Evolutionary conservation across 225 moss, liverwort and hornwort species (phyloP).

Genomic region (Physcomitrellopsis africana): DNA sequence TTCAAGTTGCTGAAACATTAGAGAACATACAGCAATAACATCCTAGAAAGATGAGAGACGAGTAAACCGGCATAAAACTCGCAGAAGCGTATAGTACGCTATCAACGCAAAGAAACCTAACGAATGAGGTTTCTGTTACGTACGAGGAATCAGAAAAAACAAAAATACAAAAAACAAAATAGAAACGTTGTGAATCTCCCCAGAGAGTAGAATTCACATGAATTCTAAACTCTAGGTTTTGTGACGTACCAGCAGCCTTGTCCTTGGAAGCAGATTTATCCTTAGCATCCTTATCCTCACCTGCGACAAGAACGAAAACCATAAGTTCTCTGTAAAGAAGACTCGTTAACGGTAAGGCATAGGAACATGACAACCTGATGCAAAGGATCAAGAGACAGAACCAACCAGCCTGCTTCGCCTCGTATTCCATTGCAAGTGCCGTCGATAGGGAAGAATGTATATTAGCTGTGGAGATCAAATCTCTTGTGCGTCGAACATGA

Average conservation of each 20-base stretch:
- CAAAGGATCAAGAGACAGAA: conserved; percentile 19
- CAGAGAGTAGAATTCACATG: too few relatives aligned
- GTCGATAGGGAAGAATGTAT: conserved; percentile 95
- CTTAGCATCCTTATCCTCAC: conserved; percentile 35
- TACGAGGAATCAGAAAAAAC: too few relatives aligned
- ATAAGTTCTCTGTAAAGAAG: conserved; percentile 1
- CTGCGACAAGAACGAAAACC: conserved; percentile 29
- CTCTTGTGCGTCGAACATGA: conserved; percentile 84
- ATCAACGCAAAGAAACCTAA: too few relatives aligned
- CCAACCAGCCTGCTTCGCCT: conserved; percentile 79
- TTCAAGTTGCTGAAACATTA: conserved; percentile 26
- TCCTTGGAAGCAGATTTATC: conserved; percentile 35
- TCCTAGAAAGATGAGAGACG: background rate
- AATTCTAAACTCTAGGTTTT: background rate
- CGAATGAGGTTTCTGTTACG: too few relatives aligned
- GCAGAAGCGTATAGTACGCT: background rate
- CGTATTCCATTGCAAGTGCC: conserved; percentile 81
- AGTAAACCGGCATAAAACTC: background rate
- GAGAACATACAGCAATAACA: conserved; percentile 7
- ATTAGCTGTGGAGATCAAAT: conserved; percentile 76
- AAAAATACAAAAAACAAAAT: too few relatives aligned
- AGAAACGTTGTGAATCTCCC: too few relatives aligned
- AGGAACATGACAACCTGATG: conserved; percentile 4
- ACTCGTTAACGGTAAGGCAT: background rate
- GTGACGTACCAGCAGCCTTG: conserved; percentile 35